Percentiles rank a stretch among this genome's conserved stretches.
phyloP scores from a whole-genome alignment of 805 yeast genomes.

The Helenozyma baotianmanensis region DNA sequence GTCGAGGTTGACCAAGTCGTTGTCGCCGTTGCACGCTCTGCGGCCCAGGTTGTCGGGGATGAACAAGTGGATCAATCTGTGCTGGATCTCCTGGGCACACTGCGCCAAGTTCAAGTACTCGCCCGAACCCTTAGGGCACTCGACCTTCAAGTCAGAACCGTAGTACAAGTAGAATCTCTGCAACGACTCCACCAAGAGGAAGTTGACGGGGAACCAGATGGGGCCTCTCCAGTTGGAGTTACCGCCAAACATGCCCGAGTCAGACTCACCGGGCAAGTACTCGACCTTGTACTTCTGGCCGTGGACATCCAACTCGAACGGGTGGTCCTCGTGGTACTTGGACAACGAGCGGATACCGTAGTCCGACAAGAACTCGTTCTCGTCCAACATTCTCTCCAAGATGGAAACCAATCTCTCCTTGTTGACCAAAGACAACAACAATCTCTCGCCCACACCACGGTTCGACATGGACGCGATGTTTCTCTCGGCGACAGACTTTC shows the following conservation, averaged over 20 bases:
- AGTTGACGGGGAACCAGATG: constrained; percentile 92
- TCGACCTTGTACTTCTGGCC: constrained; percentile 67
- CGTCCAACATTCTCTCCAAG: constrained; percentile 77
- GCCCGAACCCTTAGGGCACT: constrained; percentile 85
- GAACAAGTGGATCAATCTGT: constrained; percentile 74
- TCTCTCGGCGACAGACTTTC: constrained; percentile 64
- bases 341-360: constrained; percentile 88
- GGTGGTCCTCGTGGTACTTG: constrained; percentile 77
- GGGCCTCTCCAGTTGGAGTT: constrained; percentile 98
- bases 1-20: constrained; percentile 50
- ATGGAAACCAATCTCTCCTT: constrained; percentile 75
- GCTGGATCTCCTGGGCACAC: constrained; percentile 87
- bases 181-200: constrained; percentile 77
- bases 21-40: constrained; percentile 78
- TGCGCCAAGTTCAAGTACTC: constrained; percentile 72
- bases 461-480: constrained; percentile 81
- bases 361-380: constrained; percentile 75
- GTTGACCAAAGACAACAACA: constrained; percentile 73
- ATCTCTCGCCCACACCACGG: constrained; percentile 78
- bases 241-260: constrained; percentile 93
- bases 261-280: constrained; percentile 84
- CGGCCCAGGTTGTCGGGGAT: constrained; percentile 59
- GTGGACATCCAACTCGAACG: constrained; percentile 78
- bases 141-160: constrained; percentile 80
- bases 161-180: constrained; percentile 85